These are phyloP conservation scores for Sporisorium iseilematis-ciliati DNA, from an alignment of 1,284 basidiomycete genomes.

Conservation along the genomic window DNA sequence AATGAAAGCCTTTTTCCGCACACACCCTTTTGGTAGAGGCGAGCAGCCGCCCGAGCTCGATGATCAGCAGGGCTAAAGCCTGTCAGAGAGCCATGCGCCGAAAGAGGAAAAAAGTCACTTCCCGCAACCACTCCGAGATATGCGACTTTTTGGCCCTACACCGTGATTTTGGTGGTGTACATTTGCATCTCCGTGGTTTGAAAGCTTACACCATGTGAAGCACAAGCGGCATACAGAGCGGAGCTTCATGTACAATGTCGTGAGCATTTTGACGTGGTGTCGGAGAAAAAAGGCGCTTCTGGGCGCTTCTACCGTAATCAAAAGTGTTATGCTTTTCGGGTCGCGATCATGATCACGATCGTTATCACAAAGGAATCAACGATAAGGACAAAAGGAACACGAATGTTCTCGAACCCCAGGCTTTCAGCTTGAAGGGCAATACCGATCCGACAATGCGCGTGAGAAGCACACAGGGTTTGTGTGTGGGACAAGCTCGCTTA, in stretches of 20 bases:
- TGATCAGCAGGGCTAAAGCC: no score
- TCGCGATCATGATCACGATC: background rate
- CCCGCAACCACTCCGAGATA: background rate
- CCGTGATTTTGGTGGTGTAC: no score
- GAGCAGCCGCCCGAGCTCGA: no score
- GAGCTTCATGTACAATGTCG: slow-evolving; percentile 7
- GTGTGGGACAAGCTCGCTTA: slow-evolving; percentile 16
- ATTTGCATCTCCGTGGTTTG: no score
- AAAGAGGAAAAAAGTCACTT: no score
- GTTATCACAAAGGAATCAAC: background rate
- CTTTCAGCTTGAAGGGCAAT: background rate
- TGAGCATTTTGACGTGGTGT: background rate
- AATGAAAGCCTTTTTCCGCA: no score
- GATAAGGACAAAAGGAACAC: background rate
- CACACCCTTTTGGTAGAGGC: no score
- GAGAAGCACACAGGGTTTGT: background rate
- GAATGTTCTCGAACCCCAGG: no score
- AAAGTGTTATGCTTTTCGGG: background rate
- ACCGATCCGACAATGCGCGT: slow-evolving; percentile 3
- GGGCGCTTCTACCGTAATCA: background rate
- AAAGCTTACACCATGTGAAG: no score
- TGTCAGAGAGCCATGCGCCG: no score
- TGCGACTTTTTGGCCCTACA: no score
- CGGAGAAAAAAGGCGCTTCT: background rate
- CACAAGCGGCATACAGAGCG: background rate